Conservation (phyloP, 2,329 filamentous ascomycete genomes). For the Fusarium sp. region DNA sequence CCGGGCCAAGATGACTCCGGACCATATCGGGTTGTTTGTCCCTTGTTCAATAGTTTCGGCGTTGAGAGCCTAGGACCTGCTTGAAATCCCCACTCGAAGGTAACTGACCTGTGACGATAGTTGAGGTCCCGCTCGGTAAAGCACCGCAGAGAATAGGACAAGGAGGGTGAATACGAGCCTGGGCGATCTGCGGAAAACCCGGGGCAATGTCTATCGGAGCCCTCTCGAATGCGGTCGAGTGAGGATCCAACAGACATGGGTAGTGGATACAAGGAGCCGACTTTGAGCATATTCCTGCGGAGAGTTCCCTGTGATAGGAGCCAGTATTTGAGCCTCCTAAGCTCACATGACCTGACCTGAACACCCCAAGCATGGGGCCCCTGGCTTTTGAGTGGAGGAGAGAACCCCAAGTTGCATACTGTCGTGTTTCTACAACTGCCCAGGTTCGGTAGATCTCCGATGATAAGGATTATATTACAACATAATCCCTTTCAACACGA, state of each 20-base stretch:
- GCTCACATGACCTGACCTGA: neutral
- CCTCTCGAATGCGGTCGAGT: neutral
- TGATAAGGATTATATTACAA: neutral
- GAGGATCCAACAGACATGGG: neutral
- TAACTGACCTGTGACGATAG: neutral
- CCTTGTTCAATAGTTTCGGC: conserved; percentile 8
- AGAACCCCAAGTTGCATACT: neutral
- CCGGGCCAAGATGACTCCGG: neutral
- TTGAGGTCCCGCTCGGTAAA: neutral
- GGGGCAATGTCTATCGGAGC: neutral
- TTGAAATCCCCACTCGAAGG: conserved; percentile 4
- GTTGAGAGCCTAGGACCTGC: conserved; percentile 5
- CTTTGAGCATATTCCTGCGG: neutral
- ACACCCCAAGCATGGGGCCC: neutral
- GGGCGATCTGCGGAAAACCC: neutral
- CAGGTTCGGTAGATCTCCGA: neutral
- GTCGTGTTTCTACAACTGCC: neutral
- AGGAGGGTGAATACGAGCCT: neutral
- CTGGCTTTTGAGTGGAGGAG: neutral
- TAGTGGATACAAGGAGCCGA: neutral
- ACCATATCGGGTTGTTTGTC: neutral
- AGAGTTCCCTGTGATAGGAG: neutral
- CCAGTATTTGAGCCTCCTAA: neutral
- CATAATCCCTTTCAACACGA: neutral
- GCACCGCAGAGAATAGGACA: neutral